Percentiles rank a stretch among this genome's conserved stretches.
Conservation (phyloP, 2,329 filamentous ascomycete genomes). For the Fonsecaea pedrosoi region DNA sequence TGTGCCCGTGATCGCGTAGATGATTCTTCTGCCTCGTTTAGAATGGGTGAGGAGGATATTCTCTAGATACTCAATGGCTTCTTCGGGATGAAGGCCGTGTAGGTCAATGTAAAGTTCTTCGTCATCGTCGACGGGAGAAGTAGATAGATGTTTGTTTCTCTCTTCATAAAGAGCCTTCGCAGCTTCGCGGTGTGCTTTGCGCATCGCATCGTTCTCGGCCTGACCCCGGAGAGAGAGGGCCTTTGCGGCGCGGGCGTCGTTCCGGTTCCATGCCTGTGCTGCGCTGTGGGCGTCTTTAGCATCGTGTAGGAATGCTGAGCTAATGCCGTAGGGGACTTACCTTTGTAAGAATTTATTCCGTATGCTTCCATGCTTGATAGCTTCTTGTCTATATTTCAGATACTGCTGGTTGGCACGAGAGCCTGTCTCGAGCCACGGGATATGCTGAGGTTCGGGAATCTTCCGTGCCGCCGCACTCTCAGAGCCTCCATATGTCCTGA, state of each 20-base stretch:
- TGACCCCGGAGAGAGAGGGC: constrained; percentile 92
- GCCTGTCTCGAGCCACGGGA: constrained; percentile 96
- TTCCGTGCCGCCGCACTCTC: constrained; percentile 76
- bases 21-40: constrained; percentile 69
- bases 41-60: constrained; percentile 84
- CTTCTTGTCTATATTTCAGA: constrained; percentile 91
- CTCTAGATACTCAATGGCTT: constrained; percentile 93
- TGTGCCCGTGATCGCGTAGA: constrained; percentile 96
- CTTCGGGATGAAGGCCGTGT: constrained; percentile 97
- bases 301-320: not conserved
- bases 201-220: constrained; percentile 96
- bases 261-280: constrained; percentile 97
- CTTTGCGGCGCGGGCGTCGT: constrained; percentile 94
- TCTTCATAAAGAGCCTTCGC: constrained; percentile 91
- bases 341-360: constrained; percentile 97
- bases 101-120: constrained; percentile 92
- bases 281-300: constrained; percentile 63
- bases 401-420: constrained; percentile 91
- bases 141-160: constrained; percentile 73
- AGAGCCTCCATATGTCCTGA: constrained; percentile 38
- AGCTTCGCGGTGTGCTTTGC: constrained; percentile 93
- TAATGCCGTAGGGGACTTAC: constrained; percentile 54
- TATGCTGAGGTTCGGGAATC: constrained; percentile 86
- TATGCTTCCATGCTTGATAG: constrained; percentile 94
- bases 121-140: constrained; percentile 50